phyloP scores from a whole-genome alignment of 345 rosid genomes.

The Citrus cavaleriei region DNA sequence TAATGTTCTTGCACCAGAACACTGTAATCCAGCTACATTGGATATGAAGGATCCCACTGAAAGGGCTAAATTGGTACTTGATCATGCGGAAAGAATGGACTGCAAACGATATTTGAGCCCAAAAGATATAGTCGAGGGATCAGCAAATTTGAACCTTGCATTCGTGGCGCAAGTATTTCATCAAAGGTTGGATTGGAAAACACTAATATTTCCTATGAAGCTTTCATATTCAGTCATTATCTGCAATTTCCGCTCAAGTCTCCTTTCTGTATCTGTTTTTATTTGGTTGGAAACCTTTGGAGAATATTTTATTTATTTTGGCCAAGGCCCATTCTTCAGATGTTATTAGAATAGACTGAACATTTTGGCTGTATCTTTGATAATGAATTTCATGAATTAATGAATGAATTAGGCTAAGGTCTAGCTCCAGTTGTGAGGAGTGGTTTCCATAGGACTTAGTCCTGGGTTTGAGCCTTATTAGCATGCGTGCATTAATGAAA shows the following conservation, averaged over 20 bases:
- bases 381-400: neutral
- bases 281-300: conserved; percentile 3
- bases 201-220: neutral
- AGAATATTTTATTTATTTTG: neutral
- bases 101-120: conserved; percentile 82
- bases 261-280: neutral
- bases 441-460: too few relatives aligned
- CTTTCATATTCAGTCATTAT: neutral
- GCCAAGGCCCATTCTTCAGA: neutral
- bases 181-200: conserved; percentile 47
- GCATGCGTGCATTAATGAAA: too few relatives aligned
- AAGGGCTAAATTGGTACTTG: conserved; percentile 73
- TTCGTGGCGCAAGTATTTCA: conserved; percentile 92
- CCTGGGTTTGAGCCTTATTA: too few relatives aligned
- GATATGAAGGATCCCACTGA: conserved; percentile 64
- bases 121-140: conserved; percentile 80
- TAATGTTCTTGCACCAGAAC: conserved; percentile 88
- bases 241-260: neutral
- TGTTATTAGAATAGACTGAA: neutral
- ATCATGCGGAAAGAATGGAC: conserved; percentile 80
- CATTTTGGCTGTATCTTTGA: neutral
- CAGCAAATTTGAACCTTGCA: conserved; percentile 79
- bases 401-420: too few relatives aligned
- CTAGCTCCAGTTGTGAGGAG: too few relatives aligned
- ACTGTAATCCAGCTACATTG: conserved; percentile 69